Base-by-base conservation (phyloP, 768 basidiomycete species). In the Amanita exitialis region DNA sequence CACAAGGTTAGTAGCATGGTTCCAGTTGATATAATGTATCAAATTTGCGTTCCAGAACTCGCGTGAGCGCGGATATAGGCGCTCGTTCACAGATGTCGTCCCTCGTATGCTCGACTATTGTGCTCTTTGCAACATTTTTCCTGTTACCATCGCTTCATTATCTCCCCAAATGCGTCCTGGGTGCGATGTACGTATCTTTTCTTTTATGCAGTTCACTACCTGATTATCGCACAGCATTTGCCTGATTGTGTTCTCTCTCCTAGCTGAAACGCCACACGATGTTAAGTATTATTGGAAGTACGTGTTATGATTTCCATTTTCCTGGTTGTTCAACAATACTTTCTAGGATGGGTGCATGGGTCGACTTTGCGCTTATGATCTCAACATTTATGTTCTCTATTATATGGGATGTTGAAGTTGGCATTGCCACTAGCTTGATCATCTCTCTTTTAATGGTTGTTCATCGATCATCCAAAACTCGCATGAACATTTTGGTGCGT, bases 41-140 rank as follows among this genome's bases (percentile, higher is more conserved):
- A 20, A 35, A 49, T 42, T 7, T 4, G 34, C 9, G 12, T n/a
- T 16, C 23, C 52, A 76, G 88, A 55, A 89, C 90, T 3, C 77
- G 87, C n/a, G 85, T 96, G 44, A 96, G 93, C 58, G 91, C 84
- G 4, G 87, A 90, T 53, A 82, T 89, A 10, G 95, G 95, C 25
- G 90, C 80, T 3, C 77, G 87, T 27, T 89, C 91, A 1, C 95
- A 97, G 63, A 84, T 97, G 80, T 82, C 88, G 20, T 86, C 89
- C 2, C 64, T 96, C 16, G 74, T 93, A 32, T 86, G 86, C 51
- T 83, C 87, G 0, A 70, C 59, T 0, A 64, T 91, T 21, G 80
- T 95, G 15, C 69, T 99, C 13, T 70, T 94, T 12, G 81, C 88
- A 1, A 93, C 90, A 8, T 92, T 91, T 69, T 95, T 89, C 74